Evolutionary conservation across 768 basidiomycete genomes (phyloP), one percentile per base, ranked within the genome.

Genomic region (Tulasnella sp.): DNA sequence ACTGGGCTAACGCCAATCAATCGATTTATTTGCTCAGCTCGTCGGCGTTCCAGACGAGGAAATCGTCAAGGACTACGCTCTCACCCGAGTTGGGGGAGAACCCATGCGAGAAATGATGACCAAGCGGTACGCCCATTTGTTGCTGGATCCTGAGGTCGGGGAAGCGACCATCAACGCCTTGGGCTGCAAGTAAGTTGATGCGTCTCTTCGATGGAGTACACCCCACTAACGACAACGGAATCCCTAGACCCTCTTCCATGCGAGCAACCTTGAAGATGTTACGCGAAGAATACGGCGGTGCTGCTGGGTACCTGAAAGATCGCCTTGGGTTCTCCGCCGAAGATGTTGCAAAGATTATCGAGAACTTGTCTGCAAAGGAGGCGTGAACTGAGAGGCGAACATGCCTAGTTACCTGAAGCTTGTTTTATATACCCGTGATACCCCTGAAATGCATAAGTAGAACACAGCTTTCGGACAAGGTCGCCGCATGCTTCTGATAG

Each of bases 81-180:
- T 95, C 37, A 94, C 91, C 23, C 86, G 92, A 78, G 85, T 95
- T 51, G 93, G 93, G 5, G 90, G 93, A 40, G 93, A 94, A 82
- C 93, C 93, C 32, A 89, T 90, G 18, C 88, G 93, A 35, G 89
- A 89, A 79, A 89, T 87, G 86, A 88, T 94, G 57, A 89, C 93
- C 86, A 83, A 86, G 48, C 77, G 76, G 5, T 79, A 78, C 79
- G 46, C 70, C 16, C 13, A 29, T 5, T 26, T 67, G 26, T 11
- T 67, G 51, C 51, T 23, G n/a, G 35, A 77, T 80, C 90, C 91
- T 1, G 87, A 89, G 7, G 91, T 93, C 80, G 89, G 87, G 61
- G 89, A 92, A 77, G 92, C 92, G 29, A 92, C 92, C 1, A 85
- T 93, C n/a, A 93, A 92, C 79, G 92, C 94, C 91, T 89, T 94